phyloP scores from a whole-genome alignment of 2,329 filamentous ascomycete species.

The Iodosphaeria phyllophila region DNA sequence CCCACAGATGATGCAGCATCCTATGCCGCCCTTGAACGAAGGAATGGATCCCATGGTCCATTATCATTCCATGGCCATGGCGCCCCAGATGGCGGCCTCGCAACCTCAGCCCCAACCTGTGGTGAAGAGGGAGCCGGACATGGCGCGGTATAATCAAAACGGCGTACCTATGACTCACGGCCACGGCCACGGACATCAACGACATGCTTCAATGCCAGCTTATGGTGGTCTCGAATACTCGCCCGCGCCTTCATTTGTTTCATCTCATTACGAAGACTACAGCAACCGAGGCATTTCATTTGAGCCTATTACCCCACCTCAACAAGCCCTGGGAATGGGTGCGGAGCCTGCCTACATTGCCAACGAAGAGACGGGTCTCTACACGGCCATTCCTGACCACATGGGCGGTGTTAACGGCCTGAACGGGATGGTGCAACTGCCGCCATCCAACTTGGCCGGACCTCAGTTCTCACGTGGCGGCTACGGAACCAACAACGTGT shows the following conservation, averaged over 20 bases:
- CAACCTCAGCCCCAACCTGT: slow-evolving; percentile 41
- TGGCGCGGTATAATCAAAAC: slow-evolving; percentile 73
- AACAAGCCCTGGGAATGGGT: slow-evolving; percentile 65
- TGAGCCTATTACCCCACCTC: slow-evolving; percentile 89
- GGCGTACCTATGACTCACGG: slow-evolving; percentile 66
- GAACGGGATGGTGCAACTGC: slow-evolving; percentile 80
- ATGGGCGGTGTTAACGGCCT: slow-evolving; percentile 52
- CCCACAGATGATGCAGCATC: slow-evolving; percentile 54
- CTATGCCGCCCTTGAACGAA: slow-evolving; percentile 38
- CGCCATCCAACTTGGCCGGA: slow-evolving; percentile 65
- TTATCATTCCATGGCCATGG: slow-evolving; percentile 52
- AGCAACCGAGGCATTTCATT: slow-evolving; percentile 91
- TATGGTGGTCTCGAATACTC: slow-evolving; percentile 95
- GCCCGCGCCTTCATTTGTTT: slow-evolving; percentile 90
- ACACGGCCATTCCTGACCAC: slow-evolving; percentile 86
- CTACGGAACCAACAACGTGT: slow-evolving; percentile 63
- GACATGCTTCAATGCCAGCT: slow-evolving; percentile 95
- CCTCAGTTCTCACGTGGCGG: slow-evolving; percentile 61
- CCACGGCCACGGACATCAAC: slow-evolving; percentile 69
- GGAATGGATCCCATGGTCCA: slow-evolving; percentile 56
- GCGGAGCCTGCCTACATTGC: slow-evolving; percentile 92
- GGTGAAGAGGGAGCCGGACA: slow-evolving; percentile 82
- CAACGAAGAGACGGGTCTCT: slow-evolving; percentile 91
- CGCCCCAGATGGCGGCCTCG: slow-evolving; percentile 45
- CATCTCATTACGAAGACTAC: slow-evolving; percentile 97